Base-by-base conservation (phyloP, 345 rosid genomes). In the Hibiscus syriacus region DNA sequence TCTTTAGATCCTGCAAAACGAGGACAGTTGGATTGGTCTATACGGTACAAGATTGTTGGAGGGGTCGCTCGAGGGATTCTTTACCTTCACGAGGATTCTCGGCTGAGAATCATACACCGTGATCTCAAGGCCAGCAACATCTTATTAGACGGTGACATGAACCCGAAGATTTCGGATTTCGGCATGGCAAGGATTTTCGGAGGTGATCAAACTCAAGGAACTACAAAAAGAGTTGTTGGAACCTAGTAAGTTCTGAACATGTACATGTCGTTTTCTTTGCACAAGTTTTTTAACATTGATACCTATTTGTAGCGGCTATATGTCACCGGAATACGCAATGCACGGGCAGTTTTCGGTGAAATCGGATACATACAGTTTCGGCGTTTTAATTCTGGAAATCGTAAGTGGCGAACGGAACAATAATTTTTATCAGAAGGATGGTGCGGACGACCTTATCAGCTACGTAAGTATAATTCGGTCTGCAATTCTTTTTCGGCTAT, bases 1-100 rank as follows among this genome's bases (percentile, higher is more conserved):
- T 19, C 8, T 19, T 13, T 27, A 87, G 92, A 85, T 70, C 68
- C 75, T 0, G 70, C 39, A 16, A 78, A 68, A 57, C 78, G 71
- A 52, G 55, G 55, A 52, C 5, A 52, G 22, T 52, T 52, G 55
- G 26, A 52, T 20, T 52, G 55, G 55, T 52, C 13, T 20, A 22
- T 23, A 20, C 55, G 55, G 3, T 52, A 20, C 55, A 52, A 20
- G 14, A 52, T 52, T 14, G 8, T 52, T 20, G 27, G 1, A 52
- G 55, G 55, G 55, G 23, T 52, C 22, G 55, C 55, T 52, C 13
- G 55, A 52, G 55, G 55, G 3, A 52, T 52, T 2, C 27, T 52
- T 52, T 49, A 49, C 17, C 54, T 49, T 23, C 54, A 49, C 3
- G 23, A 17, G 54, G 54, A 49, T 49, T 49, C 54, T 49, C 25